Conservation (phyloP, 2,329 filamentous ascomycete genomes). For the Fusarium torreyae region DNA sequence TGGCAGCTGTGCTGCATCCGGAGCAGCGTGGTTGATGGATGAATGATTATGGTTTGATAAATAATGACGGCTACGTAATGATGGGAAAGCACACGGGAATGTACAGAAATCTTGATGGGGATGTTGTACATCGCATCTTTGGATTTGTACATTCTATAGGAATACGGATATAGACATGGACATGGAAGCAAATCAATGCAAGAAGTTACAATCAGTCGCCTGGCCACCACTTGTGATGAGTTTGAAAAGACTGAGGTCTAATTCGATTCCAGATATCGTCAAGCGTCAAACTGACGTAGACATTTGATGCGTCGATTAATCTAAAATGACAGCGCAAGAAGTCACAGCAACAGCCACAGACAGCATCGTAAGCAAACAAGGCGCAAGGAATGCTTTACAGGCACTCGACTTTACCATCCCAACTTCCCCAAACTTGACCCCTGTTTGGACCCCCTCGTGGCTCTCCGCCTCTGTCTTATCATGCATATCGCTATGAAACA, state of each 20-base stretch:
- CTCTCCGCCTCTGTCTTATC: not conserved
- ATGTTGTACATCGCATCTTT: constrained; percentile 17
- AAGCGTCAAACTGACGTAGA: not conserved
- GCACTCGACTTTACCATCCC: constrained; percentile 23
- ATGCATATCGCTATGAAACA: constrained; percentile 6
- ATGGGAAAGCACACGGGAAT: constrained; percentile 25
- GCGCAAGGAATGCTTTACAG: constrained; percentile 9
- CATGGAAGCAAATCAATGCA: constrained; percentile 15
- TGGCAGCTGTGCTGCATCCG: constrained; percentile 33
- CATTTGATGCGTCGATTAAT: not conserved
- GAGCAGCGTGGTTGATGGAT: constrained; percentile 32
- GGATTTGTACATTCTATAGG: constrained; percentile 9
- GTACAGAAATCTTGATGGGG: not conserved
- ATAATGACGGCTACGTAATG: constrained; percentile 44
- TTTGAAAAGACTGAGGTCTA: not conserved
- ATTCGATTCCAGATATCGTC: not conserved
- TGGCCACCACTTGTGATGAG: constrained; percentile 2
- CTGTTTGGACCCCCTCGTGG: constrained; percentile 9
- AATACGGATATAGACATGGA: constrained; percentile 26
- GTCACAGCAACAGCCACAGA: not conserved
- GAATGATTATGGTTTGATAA: constrained; percentile 46
- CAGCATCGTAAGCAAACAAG: constrained; percentile 8
- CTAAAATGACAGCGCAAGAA: not conserved
- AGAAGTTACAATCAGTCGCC: constrained; percentile 10
- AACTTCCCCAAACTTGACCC: constrained; percentile 40